Base-by-base conservation (phyloP, 1,284 basidiomycete species). In the Salmacisia buchloeana region DNA sequence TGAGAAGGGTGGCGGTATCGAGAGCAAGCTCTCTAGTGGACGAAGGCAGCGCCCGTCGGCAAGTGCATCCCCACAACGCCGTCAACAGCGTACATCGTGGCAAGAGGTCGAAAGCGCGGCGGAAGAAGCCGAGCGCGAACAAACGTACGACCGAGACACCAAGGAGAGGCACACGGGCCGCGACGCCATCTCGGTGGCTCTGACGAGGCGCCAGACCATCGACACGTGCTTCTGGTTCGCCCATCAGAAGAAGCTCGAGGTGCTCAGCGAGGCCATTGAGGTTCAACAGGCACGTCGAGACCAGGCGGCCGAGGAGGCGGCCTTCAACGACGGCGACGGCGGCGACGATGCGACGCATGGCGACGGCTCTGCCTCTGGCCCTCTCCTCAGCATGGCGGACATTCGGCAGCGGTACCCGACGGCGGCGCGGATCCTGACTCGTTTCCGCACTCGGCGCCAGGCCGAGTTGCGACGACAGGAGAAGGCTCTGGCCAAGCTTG, bases 201-300 rank as follows among this genome's bases (percentile, higher is more conserved):
- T 43, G 39, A 43, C 15, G 5, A n/a, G 15, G 39, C 39, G 15
- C 23, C 39, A 5, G 12, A 31, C 49, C 13, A 33, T 54, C 49
- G 49, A 54, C 49, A 29, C 25, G 49, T 54, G 49, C 49, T 54
- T 54, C 49, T 54, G 49, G 49, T 54, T 54, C 27, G 49, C 49
- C 13, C 49, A 54, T 31, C 29, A 54, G 15, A 33, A 27, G 27
- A 54, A 54, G 49, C 49, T 54, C 15, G 27, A 13, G 15, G 49
- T 54, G 2, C 27, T 54, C 29, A n/a, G 18, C 6, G 41, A 43
- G 18, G 41, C 41, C 18, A 2, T 43, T 7, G 23, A 18, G 18
- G 18, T 15, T 9, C 41, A 43, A 18, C 10, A 12, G 18, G 41
- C 41, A 18, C 18, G 15, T 7, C 15, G 41, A 43, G 6, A 6